phyloP scores from a whole-genome alignment of 106 monocot species.

The Allium cepa region DNA sequence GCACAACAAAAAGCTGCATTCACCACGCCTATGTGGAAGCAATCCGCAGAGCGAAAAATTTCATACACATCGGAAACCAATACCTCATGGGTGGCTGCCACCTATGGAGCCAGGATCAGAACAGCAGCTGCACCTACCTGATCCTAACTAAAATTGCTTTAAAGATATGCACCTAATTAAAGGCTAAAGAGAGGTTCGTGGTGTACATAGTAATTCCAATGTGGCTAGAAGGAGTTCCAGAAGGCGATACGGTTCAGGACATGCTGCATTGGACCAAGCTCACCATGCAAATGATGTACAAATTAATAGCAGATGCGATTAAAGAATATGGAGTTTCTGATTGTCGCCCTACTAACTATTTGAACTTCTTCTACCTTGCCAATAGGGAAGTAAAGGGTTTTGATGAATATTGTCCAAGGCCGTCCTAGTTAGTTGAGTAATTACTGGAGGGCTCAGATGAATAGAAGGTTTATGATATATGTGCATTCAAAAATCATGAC shows the following conservation, averaged over 20 bases:
- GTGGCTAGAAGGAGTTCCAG: slow-evolving; percentile 62
- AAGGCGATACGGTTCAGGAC: slow-evolving; percentile 41
- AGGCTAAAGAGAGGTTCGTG: slow-evolving; percentile 29
- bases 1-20: slow-evolving; percentile 25
- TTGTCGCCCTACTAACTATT: too few relatives aligned
- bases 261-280: slow-evolving; percentile 59
- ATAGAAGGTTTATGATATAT: too few relatives aligned
- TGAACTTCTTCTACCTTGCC: too few relatives aligned
- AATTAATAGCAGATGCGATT: too few relatives aligned
- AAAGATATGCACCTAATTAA: slow-evolving; percentile 43
- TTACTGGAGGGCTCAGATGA: too few relatives aligned
- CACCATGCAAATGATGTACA: too few relatives aligned
- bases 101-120: slow-evolving; percentile 24
- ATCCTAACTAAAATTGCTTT: slow-evolving; percentile 45
- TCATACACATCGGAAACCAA: slow-evolving; percentile 59
- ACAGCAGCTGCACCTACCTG: slow-evolving; percentile 29
- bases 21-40: slow-evolving; percentile 39
- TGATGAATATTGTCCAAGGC: too few relatives aligned
- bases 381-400: too few relatives aligned
- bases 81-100: slow-evolving; percentile 57
- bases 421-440: too few relatives aligned
- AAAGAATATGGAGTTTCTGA: too few relatives aligned
- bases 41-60: slow-evolving; percentile 39
- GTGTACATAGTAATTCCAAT: slow-evolving; percentile 51
- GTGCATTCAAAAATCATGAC: too few relatives aligned